Evolutionary conservation across 2,329 filamentous ascomycete genomes (phyloP), one percentile per base, ranked within the genome.

Genomic region (Trichophyton simii): DNA sequence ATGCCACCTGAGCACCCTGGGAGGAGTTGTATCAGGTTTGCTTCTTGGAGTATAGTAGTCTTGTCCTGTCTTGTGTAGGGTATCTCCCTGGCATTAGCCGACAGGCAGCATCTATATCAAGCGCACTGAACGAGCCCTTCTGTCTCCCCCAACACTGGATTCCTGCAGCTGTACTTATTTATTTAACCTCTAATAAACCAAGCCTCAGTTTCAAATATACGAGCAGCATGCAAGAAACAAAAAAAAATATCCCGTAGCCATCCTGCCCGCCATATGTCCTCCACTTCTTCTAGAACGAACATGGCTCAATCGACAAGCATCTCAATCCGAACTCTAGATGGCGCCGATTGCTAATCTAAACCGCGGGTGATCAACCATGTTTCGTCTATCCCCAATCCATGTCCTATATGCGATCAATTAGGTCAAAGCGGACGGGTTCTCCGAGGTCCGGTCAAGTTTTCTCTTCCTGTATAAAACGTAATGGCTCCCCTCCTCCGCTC

Each of bases 141-240:
- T 20, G n/a, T 31, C 42, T 25, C 8, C 8, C 22, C 9, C 7
- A n/a, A 18, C 6, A 6, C 13, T 54, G 50, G 5, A 54, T 54
- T 22, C 28, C 18, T 54, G 50, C 50, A 34, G 22, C 50, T 54
- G 50, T 54, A 31, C 28, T 54, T 54, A 28, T 28, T 28, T 28
- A 34, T 38, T 38, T 38, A 38, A 38, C 13, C 6, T n/a, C 11
- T 11, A 31, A 15, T 22, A 31, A 54, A 54, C 31, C 1, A 54
- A 54, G 13, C 50, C 22, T 54, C 50, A 54, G 50, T 54, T 54
- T 54, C 50, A 54, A 15, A 31, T 54, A 54, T 54, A 54, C 50
- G 50, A 54, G 50, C 22, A 13, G 2, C 50, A 54, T 54, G 28
- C n/a, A n/a, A 52, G 22, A 52, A 20, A 52, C n/a, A 25, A 22